Evolutionary conservation across 805 yeast species (phyloP), one percentile per base, ranked within the genome.

Genomic region (Ogataea henricii): DNA sequence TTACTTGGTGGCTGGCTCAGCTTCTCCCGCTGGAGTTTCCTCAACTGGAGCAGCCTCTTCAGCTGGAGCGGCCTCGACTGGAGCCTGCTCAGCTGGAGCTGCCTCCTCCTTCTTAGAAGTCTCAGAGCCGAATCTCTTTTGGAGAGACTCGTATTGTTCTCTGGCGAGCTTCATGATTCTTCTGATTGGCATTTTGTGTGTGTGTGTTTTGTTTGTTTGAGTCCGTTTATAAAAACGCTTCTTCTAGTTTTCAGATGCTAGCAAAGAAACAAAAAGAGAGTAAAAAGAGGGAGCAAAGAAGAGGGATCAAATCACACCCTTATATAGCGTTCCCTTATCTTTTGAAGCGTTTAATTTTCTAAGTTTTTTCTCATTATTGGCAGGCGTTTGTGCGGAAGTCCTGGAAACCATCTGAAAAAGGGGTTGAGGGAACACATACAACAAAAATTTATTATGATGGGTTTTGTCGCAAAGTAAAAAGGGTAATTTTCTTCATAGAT

Each of bases 131-230:
- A 65, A 58, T 58, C 67, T 62, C 48, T 60, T 66, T 48, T 59
- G 57, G 46, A 65, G 26, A 7, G 62, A 51, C 30, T 61, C 66
- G 55, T 57, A 61, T 51, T 65, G 70, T 36, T 56, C 54, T 58
- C 66, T 66, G 27, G 62, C 55, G 45, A 63, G 54, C 45, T 52
- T 65, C 39, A 61, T 37, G 46, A 66, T 65, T 57, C 62, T 59
- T 65, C 68, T 66, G 54, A 66, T 55, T 49, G 70, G 69, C 70
- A 66, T 66, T n/a, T n/a, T 58, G 44, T 40, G 26, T 44, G 51
- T 29, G 33, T 33, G 8, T 34, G 41, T 16, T 43, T 38, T 18
- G 18, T 14, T 35, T 17, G 22, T 12, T 41, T 38, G 41, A 23
- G 29, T 38, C n/a, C 30, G 41, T 26, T 36, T 13, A n/a, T 27